Percentiles rank a stretch among this genome's conserved stretches.
Conservation (phyloP, 495 filamentous ascomycete species). For the Terfezia boudieri region DNA sequence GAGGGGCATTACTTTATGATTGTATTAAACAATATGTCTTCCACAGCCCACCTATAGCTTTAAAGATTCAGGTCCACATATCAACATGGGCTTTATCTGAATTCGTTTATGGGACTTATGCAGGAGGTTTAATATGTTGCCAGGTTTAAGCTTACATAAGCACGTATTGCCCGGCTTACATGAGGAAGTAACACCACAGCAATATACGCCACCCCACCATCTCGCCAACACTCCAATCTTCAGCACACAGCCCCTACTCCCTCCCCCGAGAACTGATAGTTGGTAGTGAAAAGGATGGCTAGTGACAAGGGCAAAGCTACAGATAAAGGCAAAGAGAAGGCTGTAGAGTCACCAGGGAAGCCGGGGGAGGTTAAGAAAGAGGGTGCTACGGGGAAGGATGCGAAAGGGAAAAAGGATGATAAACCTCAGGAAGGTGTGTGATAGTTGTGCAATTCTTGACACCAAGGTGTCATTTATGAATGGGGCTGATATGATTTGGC, state of each 20-base stretch:
- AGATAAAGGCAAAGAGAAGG: constrained; percentile 93
- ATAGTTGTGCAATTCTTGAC: constrained; percentile 2
- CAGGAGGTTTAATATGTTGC: too few relatives aligned
- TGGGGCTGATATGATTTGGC: neutral
- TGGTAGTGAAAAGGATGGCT: constrained; percentile 40
- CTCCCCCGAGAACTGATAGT: constrained; percentile 1
- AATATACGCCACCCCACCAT: constrained; percentile 2
- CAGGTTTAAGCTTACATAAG: too few relatives aligned
- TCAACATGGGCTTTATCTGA: too few relatives aligned
- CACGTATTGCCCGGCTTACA: too few relatives aligned
- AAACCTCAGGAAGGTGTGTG: constrained; percentile 31
- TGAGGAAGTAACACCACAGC: neutral
- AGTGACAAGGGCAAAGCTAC: constrained; percentile 62
- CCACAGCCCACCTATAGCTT: too few relatives aligned
- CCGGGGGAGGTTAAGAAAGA: constrained; percentile 42
- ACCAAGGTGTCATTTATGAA: constrained; percentile 19
- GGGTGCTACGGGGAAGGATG: constrained; percentile 50
- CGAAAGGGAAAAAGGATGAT: constrained; percentile 21
- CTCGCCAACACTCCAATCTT: neutral
- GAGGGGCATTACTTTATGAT: too few relatives aligned
- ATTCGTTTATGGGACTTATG: too few relatives aligned
- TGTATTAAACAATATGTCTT: too few relatives aligned
- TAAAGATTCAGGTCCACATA: too few relatives aligned
- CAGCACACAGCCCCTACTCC: neutral
- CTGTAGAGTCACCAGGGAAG: constrained; percentile 35